phyloP scores from a whole-genome alignment of 768 basidiomycete genomes.

The Serpula lacrymans region DNA sequence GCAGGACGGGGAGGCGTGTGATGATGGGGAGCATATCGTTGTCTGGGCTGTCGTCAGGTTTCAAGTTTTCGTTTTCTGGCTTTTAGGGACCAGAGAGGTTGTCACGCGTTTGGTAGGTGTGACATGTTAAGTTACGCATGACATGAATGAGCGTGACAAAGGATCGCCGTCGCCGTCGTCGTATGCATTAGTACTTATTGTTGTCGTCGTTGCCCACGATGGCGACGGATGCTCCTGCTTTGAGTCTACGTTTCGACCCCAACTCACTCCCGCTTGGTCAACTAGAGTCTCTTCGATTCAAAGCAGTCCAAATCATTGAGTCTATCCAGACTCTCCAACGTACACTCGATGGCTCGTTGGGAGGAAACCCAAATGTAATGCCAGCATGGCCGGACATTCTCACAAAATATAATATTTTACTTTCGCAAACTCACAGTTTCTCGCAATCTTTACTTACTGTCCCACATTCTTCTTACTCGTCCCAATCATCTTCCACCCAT shows the following conservation, averaged over 20 bases:
- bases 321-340: slow-evolving; percentile 64
- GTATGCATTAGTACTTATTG: background rate
- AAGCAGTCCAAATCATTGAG: slow-evolving; percentile 75
- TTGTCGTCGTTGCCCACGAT: slow-evolving; percentile 1
- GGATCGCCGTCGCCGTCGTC: background rate
- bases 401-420: slow-evolving; percentile 79
- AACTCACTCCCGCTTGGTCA: slow-evolving; percentile 58
- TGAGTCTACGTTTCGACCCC: slow-evolving; percentile 24
- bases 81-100: too few relatives aligned
- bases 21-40: slow-evolving; percentile 2
- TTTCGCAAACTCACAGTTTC: slow-evolving; percentile 80
- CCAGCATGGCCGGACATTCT: slow-evolving; percentile 84
- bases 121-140: too few relatives aligned
- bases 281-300: slow-evolving; percentile 74
- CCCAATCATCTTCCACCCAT: slow-evolving; percentile 11
- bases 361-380: slow-evolving; percentile 57
- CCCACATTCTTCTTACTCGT: slow-evolving; percentile 21
- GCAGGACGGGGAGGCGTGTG: background rate
- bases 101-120: too few relatives aligned
- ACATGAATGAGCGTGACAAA: background rate
- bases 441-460: slow-evolving; percentile 54
- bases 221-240: slow-evolving; percentile 6
- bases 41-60: slow-evolving; percentile 12
- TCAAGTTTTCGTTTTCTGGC: slow-evolving; percentile 4
- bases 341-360: slow-evolving; percentile 59